Evolutionary conservation across 805 yeast species (phyloP), one percentile per base, ranked within the genome.

Genomic region (Limtongia smithiae): DNA sequence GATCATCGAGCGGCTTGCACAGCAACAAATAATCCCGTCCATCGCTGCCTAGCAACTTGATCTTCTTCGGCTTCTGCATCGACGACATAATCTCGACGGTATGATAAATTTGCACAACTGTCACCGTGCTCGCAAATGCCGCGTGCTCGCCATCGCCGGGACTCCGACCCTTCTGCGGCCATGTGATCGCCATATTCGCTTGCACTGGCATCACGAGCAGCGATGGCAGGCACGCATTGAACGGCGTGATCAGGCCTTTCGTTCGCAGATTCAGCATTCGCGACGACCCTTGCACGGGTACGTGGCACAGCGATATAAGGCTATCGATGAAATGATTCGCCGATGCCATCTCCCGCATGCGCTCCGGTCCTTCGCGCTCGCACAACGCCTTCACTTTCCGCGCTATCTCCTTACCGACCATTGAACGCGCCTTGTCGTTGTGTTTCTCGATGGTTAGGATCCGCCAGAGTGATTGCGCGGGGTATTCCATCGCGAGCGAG

Each of bases 1-100:
- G 82, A 69, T 93, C 98, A 67, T 93, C 99, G 54, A 81, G 77
- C 7, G 83, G 81, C 63, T 93, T 93, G 60, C 95, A 82, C 69
- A 93, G 74, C 14, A 93, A 74, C 17, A 83, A 77, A 63, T 90
- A 90, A 1, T 71, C 65, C n/a, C 69, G 68, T 7, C 91, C 90
- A 67, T 91, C 86, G 2, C 86, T 79, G 0, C 97, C 98, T 34
- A 78, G 66, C 2, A 91, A 70, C 12, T 79, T 79, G 7, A 93
- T 70, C 56, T 85, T 82, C 59, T 87, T 79, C 0, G 98, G 99
- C 68, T 78, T 81, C 65, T 90, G 97, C 68, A 93, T 73, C 0
- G 97, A 91, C 21, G 80, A 71, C 67, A 89, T 78, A 8, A 93
- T 77, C 41, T 75, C 77, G 8, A 86, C 95, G 8, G 71, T 80